These are phyloP conservation scores for Cochlearia excelsa DNA, from an alignment of 345 rosid genomes.

Conservation along the genomic window DNA sequence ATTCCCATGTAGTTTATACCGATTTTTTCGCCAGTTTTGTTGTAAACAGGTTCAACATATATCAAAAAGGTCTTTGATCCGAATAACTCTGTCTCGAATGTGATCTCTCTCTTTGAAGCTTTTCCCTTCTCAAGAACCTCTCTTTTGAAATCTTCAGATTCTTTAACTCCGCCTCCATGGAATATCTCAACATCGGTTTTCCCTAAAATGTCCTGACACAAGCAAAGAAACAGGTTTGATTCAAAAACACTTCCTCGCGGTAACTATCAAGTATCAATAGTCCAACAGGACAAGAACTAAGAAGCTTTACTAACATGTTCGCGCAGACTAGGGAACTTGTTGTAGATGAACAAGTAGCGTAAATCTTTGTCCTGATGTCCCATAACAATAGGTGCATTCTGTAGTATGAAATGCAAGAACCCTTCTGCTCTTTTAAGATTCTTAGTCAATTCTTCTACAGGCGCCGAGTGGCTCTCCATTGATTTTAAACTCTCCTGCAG, in stretches of 20 bases:
- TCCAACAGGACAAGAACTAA: not conserved
- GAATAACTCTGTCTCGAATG: slow-evolving; percentile 77
- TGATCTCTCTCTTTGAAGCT: slow-evolving; percentile 91
- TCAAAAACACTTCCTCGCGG: not conserved
- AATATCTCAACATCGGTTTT: slow-evolving; percentile 91
- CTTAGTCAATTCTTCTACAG: slow-evolving; percentile 79
- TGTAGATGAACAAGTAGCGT: slow-evolving; percentile 85
- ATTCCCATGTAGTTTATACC: slow-evolving; percentile 97
- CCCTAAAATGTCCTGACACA: slow-evolving; percentile 75
- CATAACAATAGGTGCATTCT: slow-evolving; percentile 87
- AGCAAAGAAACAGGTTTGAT: not conserved
- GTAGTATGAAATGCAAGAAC: slow-evolving; percentile 88
- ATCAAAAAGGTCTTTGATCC: slow-evolving; percentile 88
- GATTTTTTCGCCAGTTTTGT: slow-evolving; percentile 78
- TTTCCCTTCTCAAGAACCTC: slow-evolving; percentile 86
- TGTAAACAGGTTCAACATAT: slow-evolving; percentile 84
- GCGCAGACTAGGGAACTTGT: slow-evolving; percentile 76
- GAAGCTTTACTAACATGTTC: slow-evolving; percentile 62
- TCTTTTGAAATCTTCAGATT: slow-evolving; percentile 87
- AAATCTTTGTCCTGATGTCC: slow-evolving; percentile 98
- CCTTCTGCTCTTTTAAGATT: slow-evolving; percentile 87
- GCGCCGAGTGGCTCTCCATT: slow-evolving; percentile 70
- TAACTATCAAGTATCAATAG: not conserved
- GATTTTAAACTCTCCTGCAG: slow-evolving; percentile 59
- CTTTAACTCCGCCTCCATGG: slow-evolving; percentile 85